Evolutionary conservation across 306 rosid species (phyloP).

Genomic region (Acacia confusa): DNA sequence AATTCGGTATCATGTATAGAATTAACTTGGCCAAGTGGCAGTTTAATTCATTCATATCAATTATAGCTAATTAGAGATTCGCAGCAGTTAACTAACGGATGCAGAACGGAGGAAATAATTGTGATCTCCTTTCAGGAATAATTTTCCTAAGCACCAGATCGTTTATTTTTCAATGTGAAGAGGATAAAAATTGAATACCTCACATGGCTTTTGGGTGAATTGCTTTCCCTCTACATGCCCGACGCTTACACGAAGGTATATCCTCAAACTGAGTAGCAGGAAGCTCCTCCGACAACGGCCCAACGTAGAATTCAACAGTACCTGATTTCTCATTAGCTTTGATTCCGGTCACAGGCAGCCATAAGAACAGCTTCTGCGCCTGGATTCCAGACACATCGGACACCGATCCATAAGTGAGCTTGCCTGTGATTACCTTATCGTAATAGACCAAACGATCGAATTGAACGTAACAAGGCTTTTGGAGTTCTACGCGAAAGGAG

Average conservation of each 20-base stretch:
- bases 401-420: slow-evolving; percentile 48
- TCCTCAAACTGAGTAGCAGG: slow-evolving; percentile 50
- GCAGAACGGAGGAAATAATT: neutral
- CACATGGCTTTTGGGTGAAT: slow-evolving; percentile 16
- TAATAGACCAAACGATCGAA: slow-evolving; percentile 56
- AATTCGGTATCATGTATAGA: neutral
- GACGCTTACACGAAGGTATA: slow-evolving; percentile 45
- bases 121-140: neutral
- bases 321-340: slow-evolving; percentile 37
- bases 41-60: neutral
- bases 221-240: slow-evolving; percentile 6
- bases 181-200: neutral
- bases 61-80: neutral
- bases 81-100: neutral
- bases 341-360: slow-evolving; percentile 70
- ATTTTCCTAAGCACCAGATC: slow-evolving; percentile 1
- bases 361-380: slow-evolving; percentile 59
- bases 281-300: slow-evolving; percentile 57
- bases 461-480: slow-evolving; percentile 55
- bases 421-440: slow-evolving; percentile 49
- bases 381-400: slow-evolving; percentile 67
- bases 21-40: neutral
- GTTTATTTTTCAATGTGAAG: neutral
- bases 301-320: slow-evolving; percentile 54
- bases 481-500: slow-evolving; percentile 50